Percentiles rank a stretch among this genome's conserved stretches.
phyloP scores from a whole-genome alignment of 139 green algal species.

The Chlamydomonas sphaeroides region DNA sequence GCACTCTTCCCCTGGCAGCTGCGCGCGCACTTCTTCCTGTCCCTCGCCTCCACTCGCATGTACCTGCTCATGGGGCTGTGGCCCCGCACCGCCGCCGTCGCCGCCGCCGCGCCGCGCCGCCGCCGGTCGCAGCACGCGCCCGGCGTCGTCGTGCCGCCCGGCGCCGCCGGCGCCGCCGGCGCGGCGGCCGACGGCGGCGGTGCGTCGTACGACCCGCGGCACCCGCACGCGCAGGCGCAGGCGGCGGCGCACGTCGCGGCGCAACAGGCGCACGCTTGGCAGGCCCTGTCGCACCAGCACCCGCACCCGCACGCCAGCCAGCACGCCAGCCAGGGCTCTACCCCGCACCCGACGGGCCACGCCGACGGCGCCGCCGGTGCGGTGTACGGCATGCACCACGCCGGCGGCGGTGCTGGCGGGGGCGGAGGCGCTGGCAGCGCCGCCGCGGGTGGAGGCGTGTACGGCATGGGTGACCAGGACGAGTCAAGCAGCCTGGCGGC shows the following conservation, averaged over 20 bases:
- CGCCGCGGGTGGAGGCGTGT: too few species aligned
- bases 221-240: slow-evolving; percentile 16
- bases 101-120: slow-evolving; percentile 12
- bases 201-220: too few species aligned
- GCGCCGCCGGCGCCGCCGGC: background rate
- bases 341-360: too few species aligned
- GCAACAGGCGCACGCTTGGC: slow-evolving; percentile 16
- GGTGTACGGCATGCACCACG: background rate
- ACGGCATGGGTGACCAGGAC: too few species aligned
- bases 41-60: slow-evolving; percentile 21
- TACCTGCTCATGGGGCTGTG: slow-evolving; percentile 41
- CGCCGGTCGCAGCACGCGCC: slow-evolving; percentile 6
- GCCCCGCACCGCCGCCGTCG: slow-evolving; percentile 22
- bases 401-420: background rate
- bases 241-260: slow-evolving; percentile 12
- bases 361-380: too few species aligned
- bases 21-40: slow-evolving; percentile 38
- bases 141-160: too few species aligned
- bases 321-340: too few species aligned
- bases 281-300: background rate
- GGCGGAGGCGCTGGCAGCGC: background rate
- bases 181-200: background rate
- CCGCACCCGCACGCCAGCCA: too few species aligned
- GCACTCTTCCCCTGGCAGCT: slow-evolving; percentile 42
- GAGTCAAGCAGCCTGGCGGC: slow-evolving; percentile 34